Percentiles rank a stretch among this genome's conserved stretches.
Conservation (phyloP, 441 rosid genomes). For the Flueggea neowawraea region DNA sequence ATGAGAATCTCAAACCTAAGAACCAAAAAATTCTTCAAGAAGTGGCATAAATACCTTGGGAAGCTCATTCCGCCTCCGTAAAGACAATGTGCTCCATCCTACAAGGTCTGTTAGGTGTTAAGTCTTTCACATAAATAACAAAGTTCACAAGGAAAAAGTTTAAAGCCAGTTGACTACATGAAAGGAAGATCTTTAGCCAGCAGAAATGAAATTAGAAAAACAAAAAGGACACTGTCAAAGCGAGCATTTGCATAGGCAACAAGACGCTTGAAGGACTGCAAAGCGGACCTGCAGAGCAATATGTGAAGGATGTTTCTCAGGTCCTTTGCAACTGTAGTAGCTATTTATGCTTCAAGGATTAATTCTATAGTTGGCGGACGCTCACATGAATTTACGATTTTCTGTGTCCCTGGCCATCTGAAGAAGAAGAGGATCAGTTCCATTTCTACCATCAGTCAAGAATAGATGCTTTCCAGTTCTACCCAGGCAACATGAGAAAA, state of each 20-base stretch:
- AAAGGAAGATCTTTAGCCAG: not conserved
- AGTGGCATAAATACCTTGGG: constrained; percentile 52
- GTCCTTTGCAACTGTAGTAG: constrained; percentile 6
- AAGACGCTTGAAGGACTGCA: constrained; percentile 71
- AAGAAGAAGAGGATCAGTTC: constrained; percentile 76
- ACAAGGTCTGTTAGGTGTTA: constrained; percentile 58
- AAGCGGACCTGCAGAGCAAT: constrained; percentile 65
- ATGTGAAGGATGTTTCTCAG: constrained; percentile 2
- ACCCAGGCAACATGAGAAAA: constrained; percentile 60
- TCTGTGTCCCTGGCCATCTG: constrained; percentile 62
- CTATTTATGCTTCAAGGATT: constrained; percentile 2
- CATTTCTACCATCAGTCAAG: constrained; percentile 54
- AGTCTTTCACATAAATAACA: constrained; percentile 22
- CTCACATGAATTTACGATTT: constrained; percentile 85
- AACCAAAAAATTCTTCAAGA: constrained; percentile 11
- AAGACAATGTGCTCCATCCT: constrained; percentile 94
- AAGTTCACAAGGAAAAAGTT: too few relatives aligned
- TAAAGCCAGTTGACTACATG: not conserved
- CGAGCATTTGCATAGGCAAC: constrained; percentile 79
- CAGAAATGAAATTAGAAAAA: not conserved
- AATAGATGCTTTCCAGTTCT: constrained; percentile 87
- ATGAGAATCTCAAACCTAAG: constrained; percentile 9
- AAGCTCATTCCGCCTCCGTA: constrained; percentile 56
- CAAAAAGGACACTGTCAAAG: constrained; percentile 72
- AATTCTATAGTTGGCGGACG: constrained; percentile 10